phyloP scores from a whole-genome alignment of 116 monocot genomes.

The Papilionanthe hybrid region DNA sequence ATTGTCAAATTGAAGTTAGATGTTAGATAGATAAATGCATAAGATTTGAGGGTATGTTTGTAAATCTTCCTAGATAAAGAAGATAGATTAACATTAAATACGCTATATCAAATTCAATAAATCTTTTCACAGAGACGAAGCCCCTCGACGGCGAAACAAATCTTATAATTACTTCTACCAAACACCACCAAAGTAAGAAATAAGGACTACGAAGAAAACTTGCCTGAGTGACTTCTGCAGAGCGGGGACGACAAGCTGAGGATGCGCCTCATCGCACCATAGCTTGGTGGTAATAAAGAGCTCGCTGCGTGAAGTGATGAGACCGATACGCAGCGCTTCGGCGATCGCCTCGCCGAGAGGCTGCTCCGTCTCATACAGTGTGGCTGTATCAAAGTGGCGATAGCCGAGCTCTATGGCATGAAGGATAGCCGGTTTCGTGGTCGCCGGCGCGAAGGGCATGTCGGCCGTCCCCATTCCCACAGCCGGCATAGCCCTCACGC shows the following conservation, averaged over 20 bases:
- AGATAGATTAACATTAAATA: too few relatives aligned
- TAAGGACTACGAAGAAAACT: not conserved
- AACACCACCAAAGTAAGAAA: too few relatives aligned
- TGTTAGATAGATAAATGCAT: too few relatives aligned
- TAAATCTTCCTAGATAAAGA: too few relatives aligned
- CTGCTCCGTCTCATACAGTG: slow-evolving; percentile 11
- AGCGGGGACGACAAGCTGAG: slow-evolving; percentile 33
- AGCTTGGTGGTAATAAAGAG: slow-evolving; percentile 54
- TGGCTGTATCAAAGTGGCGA: slow-evolving; percentile 9
- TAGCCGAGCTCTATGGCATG: slow-evolving; percentile 7
- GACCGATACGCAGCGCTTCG: slow-evolving; percentile 21
- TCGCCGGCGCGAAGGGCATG: not conserved
- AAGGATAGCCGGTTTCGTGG: not conserved
- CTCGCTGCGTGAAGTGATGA: slow-evolving; percentile 28
- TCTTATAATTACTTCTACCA: too few relatives aligned
- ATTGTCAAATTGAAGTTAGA: too few relatives aligned
- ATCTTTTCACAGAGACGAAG: too few relatives aligned
- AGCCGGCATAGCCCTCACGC: slow-evolving; percentile 19
- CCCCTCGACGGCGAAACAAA: too few relatives aligned
- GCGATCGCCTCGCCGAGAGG: slow-evolving; percentile 27
- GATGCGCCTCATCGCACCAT: slow-evolving; percentile 33
- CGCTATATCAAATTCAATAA: too few relatives aligned
- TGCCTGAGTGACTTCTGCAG: slow-evolving; percentile 28
- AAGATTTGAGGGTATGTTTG: too few relatives aligned
- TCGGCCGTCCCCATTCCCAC: slow-evolving; percentile 46